These are phyloP conservation scores for Stylonectria norvegica DNA, from an alignment of 2,329 filamentous ascomycete genomes.

Conservation along the genomic window DNA sequence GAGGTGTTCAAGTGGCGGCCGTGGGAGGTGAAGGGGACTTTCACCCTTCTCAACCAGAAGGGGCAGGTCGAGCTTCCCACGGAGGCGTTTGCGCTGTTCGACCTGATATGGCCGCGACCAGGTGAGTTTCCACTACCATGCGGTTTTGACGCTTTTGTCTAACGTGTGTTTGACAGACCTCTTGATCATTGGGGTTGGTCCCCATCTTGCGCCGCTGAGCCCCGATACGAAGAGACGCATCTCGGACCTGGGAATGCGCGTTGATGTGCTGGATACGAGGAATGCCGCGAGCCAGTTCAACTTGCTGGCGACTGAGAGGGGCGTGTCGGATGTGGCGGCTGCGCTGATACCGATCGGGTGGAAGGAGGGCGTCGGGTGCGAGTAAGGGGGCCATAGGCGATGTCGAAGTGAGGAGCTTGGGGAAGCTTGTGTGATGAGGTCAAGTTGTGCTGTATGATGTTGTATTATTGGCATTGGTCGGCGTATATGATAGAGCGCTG, in stretches of 20 bases:
- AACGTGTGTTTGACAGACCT: slow-evolving; percentile 57
- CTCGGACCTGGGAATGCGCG: slow-evolving; percentile 72
- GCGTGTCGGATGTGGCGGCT: slow-evolving; percentile 78
- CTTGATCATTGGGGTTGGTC: slow-evolving; percentile 83
- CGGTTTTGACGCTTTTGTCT: slow-evolving; percentile 3
- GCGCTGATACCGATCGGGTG: slow-evolving; percentile 85
- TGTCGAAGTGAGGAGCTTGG: no score
- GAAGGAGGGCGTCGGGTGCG: slow-evolving; percentile 56
- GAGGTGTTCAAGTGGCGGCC: slow-evolving; percentile 89
- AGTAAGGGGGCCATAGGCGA: no score
- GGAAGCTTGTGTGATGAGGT: no score
- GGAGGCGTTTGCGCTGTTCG: slow-evolving; percentile 71
- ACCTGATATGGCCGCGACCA: slow-evolving; percentile 81
- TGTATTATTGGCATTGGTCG: no score
- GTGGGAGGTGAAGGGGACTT: slow-evolving; percentile 56
- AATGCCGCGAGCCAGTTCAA: slow-evolving; percentile 97
- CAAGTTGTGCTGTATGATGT: no score
- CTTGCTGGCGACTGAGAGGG: slow-evolving; percentile 87
- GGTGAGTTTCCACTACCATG: slow-evolving; percentile 55
- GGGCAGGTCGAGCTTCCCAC: slow-evolving; percentile 76
- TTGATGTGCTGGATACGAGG: slow-evolving; percentile 87
- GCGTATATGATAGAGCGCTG: no score
- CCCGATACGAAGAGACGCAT: slow-evolving; percentile 70
- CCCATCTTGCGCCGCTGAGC: slow-evolving; percentile 70
- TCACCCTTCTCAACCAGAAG: slow-evolving; percentile 65